Percentiles rank a stretch among this genome's conserved stretches.
These are phyloP conservation scores for Tetrahymena malaccensis DNA, from an alignment of 73 alveolate genomes.

Conservation along the genomic window DNA sequence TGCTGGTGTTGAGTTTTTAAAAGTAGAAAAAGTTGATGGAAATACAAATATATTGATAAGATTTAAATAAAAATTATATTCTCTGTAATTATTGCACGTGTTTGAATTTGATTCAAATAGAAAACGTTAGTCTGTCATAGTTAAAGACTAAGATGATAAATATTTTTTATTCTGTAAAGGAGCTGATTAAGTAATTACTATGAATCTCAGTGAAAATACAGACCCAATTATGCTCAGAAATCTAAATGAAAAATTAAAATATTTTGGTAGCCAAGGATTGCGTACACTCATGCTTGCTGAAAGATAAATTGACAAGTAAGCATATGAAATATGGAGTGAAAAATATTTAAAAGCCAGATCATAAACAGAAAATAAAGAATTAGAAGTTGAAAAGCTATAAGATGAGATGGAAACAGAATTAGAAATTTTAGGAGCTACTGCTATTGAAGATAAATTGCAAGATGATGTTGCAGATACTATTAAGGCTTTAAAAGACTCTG, in stretches of 20 bases:
- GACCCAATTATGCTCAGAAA: constrained; percentile 70
- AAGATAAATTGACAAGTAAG: constrained; percentile 45
- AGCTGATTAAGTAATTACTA: constrained; percentile 83
- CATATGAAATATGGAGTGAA: constrained; percentile 59
- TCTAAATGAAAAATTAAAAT: not conserved
- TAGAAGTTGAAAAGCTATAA: constrained; percentile 45
- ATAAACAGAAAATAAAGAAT: constrained; percentile 54
- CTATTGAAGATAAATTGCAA: constrained; percentile 94
- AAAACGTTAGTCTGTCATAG: constrained; percentile 89
- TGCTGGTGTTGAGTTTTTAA: constrained; percentile 64
- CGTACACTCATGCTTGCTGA: constrained; percentile 74
- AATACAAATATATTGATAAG: constrained; percentile 52
- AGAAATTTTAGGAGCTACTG: constrained; percentile 87
- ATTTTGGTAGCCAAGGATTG: constrained; percentile 30
- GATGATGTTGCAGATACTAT: constrained; percentile 72
- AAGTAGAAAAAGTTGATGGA: constrained; percentile 71
- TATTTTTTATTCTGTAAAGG: constrained; percentile 85
- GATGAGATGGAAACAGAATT: constrained; percentile 80
- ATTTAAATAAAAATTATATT: constrained; percentile 2
- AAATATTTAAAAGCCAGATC: constrained; percentile 39
- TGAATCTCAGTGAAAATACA: constrained; percentile 73
- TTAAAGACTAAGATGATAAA: constrained; percentile 46
- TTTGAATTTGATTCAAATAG: constrained; percentile 89
- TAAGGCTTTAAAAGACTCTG: constrained; percentile 53
- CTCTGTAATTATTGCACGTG: constrained; percentile 60